Evolutionary conservation across 2,329 filamentous ascomycete species (phyloP).

Genomic region (Paramyrothecium roridum): DNA sequence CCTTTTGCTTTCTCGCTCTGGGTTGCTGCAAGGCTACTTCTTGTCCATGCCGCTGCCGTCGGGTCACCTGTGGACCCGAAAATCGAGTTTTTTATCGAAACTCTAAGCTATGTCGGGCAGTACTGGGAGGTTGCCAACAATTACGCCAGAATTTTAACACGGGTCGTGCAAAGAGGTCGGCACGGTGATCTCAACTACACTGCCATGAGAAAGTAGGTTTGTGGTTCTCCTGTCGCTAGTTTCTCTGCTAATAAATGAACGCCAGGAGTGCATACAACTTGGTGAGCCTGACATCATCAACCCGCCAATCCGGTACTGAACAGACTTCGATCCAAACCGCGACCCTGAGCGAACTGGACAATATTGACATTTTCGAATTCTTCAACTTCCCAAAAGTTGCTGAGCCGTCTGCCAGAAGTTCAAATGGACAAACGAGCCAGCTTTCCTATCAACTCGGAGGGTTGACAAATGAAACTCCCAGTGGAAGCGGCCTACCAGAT

Average conservation of each 20-base stretch:
- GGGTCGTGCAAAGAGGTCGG: constrained; percentile 32
- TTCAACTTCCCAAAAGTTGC: constrained; percentile 38
- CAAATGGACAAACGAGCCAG: constrained; percentile 18
- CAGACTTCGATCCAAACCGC: constrained; percentile 34
- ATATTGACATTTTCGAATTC: constrained; percentile 42
- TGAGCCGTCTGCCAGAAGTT: constrained; percentile 11
- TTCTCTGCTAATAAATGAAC: background rate
- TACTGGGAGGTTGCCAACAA: constrained; percentile 41
- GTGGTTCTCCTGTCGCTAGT: background rate
- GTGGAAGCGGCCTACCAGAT: constrained; percentile 20
- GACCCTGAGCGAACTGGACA: constrained; percentile 37
- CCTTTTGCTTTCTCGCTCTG: constrained; percentile 42
- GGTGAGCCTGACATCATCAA: constrained; percentile 30
- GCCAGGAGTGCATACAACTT: constrained; percentile 35
- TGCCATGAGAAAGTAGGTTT: constrained; percentile 36
- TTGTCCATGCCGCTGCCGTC: constrained; percentile 37
- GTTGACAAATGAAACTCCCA: constrained; percentile 13
- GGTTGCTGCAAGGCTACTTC: constrained; percentile 36
- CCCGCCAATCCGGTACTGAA: constrained; percentile 32
- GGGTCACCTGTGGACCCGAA: constrained; percentile 32
- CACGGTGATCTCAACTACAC: constrained; percentile 32
- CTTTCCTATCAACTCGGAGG: constrained; percentile 18
- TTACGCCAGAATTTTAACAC: constrained; percentile 36
- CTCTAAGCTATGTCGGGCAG: constrained; percentile 35
- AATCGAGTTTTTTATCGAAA: constrained; percentile 41